phyloP scores from a whole-genome alignment of 345 rosid species.

The Psidium friedrichsthalianum region DNA sequence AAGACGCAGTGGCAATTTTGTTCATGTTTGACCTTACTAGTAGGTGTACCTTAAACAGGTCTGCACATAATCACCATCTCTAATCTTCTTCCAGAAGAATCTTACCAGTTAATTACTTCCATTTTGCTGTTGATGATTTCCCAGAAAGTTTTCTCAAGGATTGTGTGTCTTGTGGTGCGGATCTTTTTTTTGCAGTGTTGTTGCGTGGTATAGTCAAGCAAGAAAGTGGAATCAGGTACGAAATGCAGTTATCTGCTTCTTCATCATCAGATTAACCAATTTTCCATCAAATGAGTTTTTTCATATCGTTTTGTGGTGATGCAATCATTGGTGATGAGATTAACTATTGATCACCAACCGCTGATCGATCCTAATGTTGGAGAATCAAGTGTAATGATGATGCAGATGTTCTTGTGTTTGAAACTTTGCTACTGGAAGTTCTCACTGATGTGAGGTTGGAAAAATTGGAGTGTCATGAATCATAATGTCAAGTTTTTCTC shows the following conservation, averaged over 20 bases:
- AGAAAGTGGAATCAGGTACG: conserved; percentile 98
- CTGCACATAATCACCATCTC: not conserved
- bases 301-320: not conserved
- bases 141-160: not conserved
- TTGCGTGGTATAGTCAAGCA: conserved; percentile 76
- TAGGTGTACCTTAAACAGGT: conserved; percentile 91
- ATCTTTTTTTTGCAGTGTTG: conserved; percentile 34
- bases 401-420: not conserved
- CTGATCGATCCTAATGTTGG: not conserved
- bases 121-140: not conserved
- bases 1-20: conserved; percentile 90
- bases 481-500: not conserved
- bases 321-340: not conserved
- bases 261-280: not conserved
- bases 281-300: not conserved
- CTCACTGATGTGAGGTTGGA: not conserved
- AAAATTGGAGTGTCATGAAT: not conserved
- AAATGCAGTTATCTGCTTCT: not conserved
- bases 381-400: not conserved
- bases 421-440: not conserved
- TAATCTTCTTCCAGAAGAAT: not conserved
- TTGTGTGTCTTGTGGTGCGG: not conserved
- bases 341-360: not conserved
- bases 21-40: conserved; percentile 98
- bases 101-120: not conserved